phyloP scores from a whole-genome alignment of 768 basidiomycete genomes.

The Phlebiopsis flavidoalba region DNA sequence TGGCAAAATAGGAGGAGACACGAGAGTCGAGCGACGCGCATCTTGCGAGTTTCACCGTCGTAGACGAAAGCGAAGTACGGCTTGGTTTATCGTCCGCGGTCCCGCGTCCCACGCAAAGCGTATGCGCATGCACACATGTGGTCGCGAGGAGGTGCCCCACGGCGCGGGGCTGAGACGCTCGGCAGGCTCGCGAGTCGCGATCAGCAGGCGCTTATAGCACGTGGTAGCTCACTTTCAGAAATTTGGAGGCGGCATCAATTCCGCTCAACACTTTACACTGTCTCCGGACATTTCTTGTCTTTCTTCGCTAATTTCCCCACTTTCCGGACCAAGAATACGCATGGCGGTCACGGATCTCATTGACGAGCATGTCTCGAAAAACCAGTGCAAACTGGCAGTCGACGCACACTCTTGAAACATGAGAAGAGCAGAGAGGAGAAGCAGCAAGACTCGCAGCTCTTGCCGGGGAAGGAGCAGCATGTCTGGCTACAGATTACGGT shows the following conservation, averaged over 20 bases:
- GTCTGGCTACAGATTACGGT: conserved; percentile 88
- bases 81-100: no score
- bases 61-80: no score
- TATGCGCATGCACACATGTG: no score
- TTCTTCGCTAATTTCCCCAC: neutral
- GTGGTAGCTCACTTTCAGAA: neutral
- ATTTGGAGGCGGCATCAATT: conserved; percentile 4
- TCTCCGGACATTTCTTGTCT: neutral
- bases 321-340: no score
- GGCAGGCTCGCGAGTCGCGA: no score
- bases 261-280: neutral
- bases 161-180: no score
- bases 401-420: conserved; percentile 69
- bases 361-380: conserved; percentile 61
- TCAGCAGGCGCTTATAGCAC: neutral
- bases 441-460: conserved; percentile 67
- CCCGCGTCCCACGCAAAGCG: no score
- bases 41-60: neutral
- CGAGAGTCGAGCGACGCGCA: neutral
- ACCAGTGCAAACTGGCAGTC: conserved; percentile 76
- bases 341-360: conserved; percentile 36
- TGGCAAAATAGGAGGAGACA: neutral
- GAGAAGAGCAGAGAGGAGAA: conserved; percentile 58
- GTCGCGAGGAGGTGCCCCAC: no score
- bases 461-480: conserved; percentile 75